Conservation (phyloP, 1,139 yeast species). For the Lodderomyces metapsilosis region DNA sequence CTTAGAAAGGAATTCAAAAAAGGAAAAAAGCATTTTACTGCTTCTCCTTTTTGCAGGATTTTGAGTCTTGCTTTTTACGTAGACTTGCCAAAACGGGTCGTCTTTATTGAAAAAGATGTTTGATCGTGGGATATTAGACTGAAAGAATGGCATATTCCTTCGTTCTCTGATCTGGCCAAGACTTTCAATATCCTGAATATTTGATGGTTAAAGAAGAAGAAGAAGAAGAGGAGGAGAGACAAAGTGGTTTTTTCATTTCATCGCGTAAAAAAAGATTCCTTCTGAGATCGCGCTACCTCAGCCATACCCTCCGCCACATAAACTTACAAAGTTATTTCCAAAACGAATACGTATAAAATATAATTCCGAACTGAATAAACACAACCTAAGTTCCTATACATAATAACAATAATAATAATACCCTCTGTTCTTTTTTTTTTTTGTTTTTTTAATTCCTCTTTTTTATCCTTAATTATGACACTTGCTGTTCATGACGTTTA, state of each 20-base stretch:
- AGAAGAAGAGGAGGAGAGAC: constrained; percentile 3
- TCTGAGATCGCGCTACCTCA: no score
- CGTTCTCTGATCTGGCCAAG: constrained; percentile 25
- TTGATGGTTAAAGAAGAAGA: constrained; percentile 4
- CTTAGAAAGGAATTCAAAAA: constrained; percentile 5
- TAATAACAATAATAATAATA: no score
- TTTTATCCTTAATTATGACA: not conserved
- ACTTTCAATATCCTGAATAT: constrained; percentile 12
- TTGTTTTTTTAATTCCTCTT: not conserved
- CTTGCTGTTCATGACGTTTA: not conserved
- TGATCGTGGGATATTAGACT: constrained; percentile 26
- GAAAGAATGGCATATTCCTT: no score
- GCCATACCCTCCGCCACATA: no score
- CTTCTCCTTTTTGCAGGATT: constrained; percentile 1
- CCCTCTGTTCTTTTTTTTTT: no score
- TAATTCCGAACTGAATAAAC: not conserved
- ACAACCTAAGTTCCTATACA: no score
- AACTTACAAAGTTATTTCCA: no score
- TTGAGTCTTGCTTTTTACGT: constrained; percentile 33
- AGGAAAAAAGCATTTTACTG: no score
- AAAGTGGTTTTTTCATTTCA: no score
- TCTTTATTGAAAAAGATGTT: constrained; percentile 36
- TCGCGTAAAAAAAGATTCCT: no score
- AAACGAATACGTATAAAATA: not conserved
- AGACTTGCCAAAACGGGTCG: constrained; percentile 47